phyloP scores from a whole-genome alignment of 106 monocot genomes.

The Xerophyta viscosa region DNA sequence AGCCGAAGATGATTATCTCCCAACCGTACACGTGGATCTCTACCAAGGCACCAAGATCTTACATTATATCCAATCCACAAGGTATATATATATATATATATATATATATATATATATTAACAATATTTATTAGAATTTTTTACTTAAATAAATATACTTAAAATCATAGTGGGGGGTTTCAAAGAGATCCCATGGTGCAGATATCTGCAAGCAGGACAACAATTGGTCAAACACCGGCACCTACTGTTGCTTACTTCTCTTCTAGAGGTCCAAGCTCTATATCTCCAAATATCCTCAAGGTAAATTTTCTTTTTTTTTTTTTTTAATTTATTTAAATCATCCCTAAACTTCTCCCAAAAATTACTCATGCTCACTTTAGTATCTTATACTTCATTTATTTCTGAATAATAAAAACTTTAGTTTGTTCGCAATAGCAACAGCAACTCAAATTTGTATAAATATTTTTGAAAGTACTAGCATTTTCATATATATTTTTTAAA shows the following conservation, averaged over 20 bases:
- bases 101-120: not conserved
- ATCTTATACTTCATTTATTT: no score
- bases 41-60: slow-evolving; percentile 57
- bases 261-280: slow-evolving; percentile 65
- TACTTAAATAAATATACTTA: no score
- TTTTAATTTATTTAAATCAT: not conserved
- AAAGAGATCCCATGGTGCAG: slow-evolving; percentile 31
- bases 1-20: slow-evolving; percentile 50
- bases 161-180: no score
- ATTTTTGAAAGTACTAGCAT: no score
- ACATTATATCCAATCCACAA: slow-evolving; percentile 40
- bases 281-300: slow-evolving; percentile 63
- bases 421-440: no score
- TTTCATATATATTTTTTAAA: no score
- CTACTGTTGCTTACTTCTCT: slow-evolving; percentile 53
- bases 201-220: slow-evolving; percentile 26
- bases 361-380: no score
- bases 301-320: slow-evolving; percentile 3
- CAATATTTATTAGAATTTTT: no score
- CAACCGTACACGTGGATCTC: slow-evolving; percentile 58
- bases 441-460: no score
- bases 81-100: slow-evolving; percentile 14
- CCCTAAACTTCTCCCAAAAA: no score
- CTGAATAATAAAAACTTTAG: no score
- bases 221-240: slow-evolving; percentile 30